Evolutionary conservation across 2,329 filamentous ascomycete species (phyloP), one percentile per base, ranked within the genome.

Genomic region (Claviceps paspali): DNA sequence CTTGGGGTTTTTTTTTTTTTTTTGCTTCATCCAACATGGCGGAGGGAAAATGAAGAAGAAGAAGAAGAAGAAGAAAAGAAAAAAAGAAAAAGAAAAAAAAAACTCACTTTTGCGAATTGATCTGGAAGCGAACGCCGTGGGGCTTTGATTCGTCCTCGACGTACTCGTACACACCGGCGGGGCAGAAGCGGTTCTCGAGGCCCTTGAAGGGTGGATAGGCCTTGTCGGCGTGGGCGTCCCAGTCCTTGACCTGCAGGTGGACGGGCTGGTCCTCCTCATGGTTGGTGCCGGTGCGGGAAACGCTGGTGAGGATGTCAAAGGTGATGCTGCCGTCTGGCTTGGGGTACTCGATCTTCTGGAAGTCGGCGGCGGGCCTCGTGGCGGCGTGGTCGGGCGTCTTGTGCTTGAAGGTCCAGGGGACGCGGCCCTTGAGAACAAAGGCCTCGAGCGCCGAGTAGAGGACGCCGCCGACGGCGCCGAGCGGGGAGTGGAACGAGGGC

Each of bases 181-280:
- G 91, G 55, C 91, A 98, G 67, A 98, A 98, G 15, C 91, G 71
- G 57, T 92, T 95, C 68, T 98, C 91, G 4, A 98, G 56, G 8
- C 91, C 91, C 67, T 94, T 81, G 62, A 82, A 98, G 44, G 73
- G 70, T 17, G 91, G 91, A 65, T 79, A 98, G 36, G 85, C 79
- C 56, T 77, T 74, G 44, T 78, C 67, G 2, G 85, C 80, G 62
- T 98, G 91, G 52, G 78, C 77, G 50, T 95, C 86, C 86, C 86
- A 95, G 60, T 98, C 86, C 59, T 82, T 75, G 47, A 98, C 88
- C 60, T 94, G 85, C 50, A 98, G 65, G 60, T 98, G 91, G 35
- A 94, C 86, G 0, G 91, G 91, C 62, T 98, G 87, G 58, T 98
- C 91, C 62, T 98, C 91, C 60, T 96, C 91, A 61, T 98, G 91